Evolutionary conservation across 306 rosid species (phyloP), one percentile per base, ranked within the genome.

Genomic region (Prunus campanulata): DNA sequence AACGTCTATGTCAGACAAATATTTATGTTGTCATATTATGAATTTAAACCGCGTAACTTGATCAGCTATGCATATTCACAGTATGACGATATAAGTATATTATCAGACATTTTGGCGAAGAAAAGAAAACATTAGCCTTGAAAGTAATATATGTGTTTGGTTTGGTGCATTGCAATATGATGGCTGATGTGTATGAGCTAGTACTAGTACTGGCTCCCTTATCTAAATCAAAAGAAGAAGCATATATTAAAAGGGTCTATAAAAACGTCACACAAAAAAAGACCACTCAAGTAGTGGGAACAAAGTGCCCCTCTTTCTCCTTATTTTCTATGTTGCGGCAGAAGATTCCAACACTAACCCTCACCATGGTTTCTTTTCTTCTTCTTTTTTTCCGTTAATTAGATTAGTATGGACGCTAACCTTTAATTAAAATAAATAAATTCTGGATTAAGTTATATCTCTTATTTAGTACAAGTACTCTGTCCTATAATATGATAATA

Each of bases 241-340:
- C 54, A 54, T 71, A 51, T 16, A 42, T 44, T 52, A 68, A 70
- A 72, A 76, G 68, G 79, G 71, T 50, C 18, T 46, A 25, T 25
- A 8, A 3, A 13, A 49, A 77, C 80, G 85, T 88, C 88, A 76
- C 71, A 30, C 89, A 76, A 68, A 49, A 71, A 80, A 49, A 71
- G 80, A 61, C 86, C 85, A 83, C 85, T 74, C 63, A 71, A 79
- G 71, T 74, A 39, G 85, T 73, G 68, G 82, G 54, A 78, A 77
- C 72, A 73, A 48, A 47, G 61, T 62, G 44, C 66, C 24, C 77
- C 16, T 32, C 56, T 32, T 63, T 72, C 52, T 67, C 81, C 47
- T 54, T 15, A 39, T 80, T 74, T 59, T 70, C 75, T 22, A 35
- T 9, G 48, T 78, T 80, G 85, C 81, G 73, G 70, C 76, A 74